Percentiles rank a stretch among this genome's conserved stretches.
Conservation (phyloP, 2,329 filamentous ascomycete species). For the Fusarium bactridioides region DNA sequence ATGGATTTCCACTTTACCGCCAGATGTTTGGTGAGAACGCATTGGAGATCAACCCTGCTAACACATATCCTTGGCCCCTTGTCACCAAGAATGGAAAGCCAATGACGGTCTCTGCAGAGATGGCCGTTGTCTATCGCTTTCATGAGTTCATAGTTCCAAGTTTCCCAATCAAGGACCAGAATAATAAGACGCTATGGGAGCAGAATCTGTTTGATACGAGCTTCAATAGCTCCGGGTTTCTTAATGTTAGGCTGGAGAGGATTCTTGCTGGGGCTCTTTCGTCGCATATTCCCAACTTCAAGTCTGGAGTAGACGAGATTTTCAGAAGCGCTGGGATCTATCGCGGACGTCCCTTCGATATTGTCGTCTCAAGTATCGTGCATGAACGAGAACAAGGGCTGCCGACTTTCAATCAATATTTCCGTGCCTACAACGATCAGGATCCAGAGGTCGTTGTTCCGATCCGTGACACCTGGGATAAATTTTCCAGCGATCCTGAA, state of each 20-base stretch:
- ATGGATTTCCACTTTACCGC: background rate
- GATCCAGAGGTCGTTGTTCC: rapidly evolving
- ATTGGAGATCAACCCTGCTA: background rate
- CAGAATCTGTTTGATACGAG: background rate
- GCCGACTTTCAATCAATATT: background rate
- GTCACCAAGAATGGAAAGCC: background rate
- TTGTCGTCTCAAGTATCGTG: background rate
- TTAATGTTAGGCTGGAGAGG: rapidly evolving
- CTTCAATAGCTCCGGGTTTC: background rate
- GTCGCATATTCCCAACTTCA: background rate
- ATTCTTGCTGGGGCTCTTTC: background rate
- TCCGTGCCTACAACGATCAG: background rate
- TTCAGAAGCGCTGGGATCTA: background rate
- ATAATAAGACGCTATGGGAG: background rate
- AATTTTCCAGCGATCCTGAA: background rate
- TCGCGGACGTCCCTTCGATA: rapidly evolving
- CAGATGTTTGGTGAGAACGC: background rate
- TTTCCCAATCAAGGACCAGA: background rate
- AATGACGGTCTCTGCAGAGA: background rate
- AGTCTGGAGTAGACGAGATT: background rate
- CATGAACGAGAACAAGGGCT: background rate
- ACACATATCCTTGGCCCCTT: background rate
- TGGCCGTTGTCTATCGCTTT: background rate
- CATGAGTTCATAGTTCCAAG: background rate
- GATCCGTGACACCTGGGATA: rapidly evolving